Evolutionary conservation across 257 asterid species (phyloP), one percentile per base, ranked within the genome.

Genomic region (Rehmannia glutinosa): DNA sequence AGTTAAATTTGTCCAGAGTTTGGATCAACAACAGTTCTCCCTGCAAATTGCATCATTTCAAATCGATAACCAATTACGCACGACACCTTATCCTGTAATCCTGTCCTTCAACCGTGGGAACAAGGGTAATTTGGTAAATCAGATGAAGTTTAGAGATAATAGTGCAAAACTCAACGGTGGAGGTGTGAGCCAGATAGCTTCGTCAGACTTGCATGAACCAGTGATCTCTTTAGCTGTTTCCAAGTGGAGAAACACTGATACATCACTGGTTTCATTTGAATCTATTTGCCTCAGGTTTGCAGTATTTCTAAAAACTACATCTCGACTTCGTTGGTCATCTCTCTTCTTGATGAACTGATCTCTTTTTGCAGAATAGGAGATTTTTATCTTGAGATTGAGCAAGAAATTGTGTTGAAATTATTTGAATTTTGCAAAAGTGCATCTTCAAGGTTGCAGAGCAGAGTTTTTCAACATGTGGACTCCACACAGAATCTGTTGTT

Each of bases 301-400:
- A 54, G 65, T 70, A 30, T 72, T 64, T 60, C 33, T 32, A 10
- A 20, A 16, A 68, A 53, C 57, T 58, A 39, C 43, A 15, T 60
- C 39, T 54, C 25, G 54, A 23, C 43, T 65, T 71, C 24, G 57
- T 11, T 46, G 27, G 49, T 69, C 66, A 8, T 72, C 20, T 54
- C 72, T 41, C 72, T 61, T 42, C 71, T 49, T 81, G 57, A 70
- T 46, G 17, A 41, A 35, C 73, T 60, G 45, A 58, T 25, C 41
- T 61, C 23, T 49, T 58, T 68, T 79, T 84, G 79, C 93, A 90
- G 99, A 70, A 87, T 93, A 58, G 78, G 94, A 69, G 95, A 93
- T 67, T 76, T 87, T 74, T 86, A 80, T 84, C 97, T 93, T 67
- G 88, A 93, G 79, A 85, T 93, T 72, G 99, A 93, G 80, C 97